Evolutionary conservation across 2,329 filamentous ascomycete genomes (phyloP).

Genomic region (Kalaharituber pfeilii): DNA sequence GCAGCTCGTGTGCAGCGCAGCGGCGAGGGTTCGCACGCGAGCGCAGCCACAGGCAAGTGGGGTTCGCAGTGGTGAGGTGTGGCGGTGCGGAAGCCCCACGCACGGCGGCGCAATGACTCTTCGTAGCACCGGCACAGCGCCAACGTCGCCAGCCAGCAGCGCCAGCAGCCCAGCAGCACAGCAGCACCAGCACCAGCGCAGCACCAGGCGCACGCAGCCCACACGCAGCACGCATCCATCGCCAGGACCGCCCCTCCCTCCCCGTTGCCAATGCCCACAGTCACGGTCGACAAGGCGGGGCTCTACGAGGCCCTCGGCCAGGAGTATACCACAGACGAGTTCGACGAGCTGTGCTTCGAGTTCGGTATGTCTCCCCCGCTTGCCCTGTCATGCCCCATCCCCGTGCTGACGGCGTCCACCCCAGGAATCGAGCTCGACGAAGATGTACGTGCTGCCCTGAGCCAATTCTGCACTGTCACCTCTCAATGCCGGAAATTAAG

Average conservation of each 20-base stretch:
- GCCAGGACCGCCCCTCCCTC: background rate
- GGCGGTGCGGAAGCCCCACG: background rate
- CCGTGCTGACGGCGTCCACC: constrained; percentile 6
- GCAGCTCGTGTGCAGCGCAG: background rate
- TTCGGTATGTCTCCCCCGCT: constrained; percentile 44
- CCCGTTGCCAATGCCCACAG: constrained; percentile 63
- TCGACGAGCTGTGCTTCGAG: constrained; percentile 95
- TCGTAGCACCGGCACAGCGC: no score
- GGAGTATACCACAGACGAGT: constrained; percentile 83
- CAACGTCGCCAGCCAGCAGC: no score
- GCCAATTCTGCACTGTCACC: background rate
- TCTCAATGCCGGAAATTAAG: background rate
- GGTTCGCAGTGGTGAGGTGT: background rate
- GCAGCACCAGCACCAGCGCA: no score
- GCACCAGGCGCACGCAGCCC: no score
- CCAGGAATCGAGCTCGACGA: constrained; percentile 81
- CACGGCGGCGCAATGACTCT: background rate
- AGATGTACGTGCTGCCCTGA: constrained; percentile 35
- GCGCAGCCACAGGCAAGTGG: background rate
- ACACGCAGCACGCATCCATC: no score
- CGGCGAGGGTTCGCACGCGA: no score
- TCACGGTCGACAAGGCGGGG: constrained; percentile 86
- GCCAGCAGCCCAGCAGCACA: no score
- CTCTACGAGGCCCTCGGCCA: constrained; percentile 84
- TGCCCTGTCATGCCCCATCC: constrained; percentile 10